Percentiles rank a stretch among this genome's conserved stretches.
phyloP scores from a whole-genome alignment of 805 yeast genomes.

The Wickerhamomyces bovis region DNA sequence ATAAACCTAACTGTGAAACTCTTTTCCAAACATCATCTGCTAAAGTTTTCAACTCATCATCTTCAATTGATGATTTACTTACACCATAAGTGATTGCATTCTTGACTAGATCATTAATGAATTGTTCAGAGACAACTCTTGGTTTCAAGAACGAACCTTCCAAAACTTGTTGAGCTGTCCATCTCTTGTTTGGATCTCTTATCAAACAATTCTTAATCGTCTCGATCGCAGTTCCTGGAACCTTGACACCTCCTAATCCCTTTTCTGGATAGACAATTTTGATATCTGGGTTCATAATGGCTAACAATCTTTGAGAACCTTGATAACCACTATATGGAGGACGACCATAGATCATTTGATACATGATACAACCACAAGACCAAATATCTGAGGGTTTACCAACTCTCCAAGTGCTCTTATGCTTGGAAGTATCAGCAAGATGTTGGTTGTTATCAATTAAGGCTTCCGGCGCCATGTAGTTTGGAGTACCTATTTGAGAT shows the following conservation, averaged over 20 bases:
- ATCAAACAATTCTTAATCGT: constrained; percentile 66
- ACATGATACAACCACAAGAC: constrained; percentile 96
- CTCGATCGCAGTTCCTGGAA: constrained; percentile 64
- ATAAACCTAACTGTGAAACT: constrained; percentile 22
- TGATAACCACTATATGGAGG: constrained; percentile 83
- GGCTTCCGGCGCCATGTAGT: constrained; percentile 98
- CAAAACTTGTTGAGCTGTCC: constrained; percentile 58
- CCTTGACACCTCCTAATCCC: constrained; percentile 55
- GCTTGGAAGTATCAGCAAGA: constrained; percentile 13
- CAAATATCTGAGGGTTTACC: constrained; percentile 96
- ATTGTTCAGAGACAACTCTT: constrained; percentile 57
- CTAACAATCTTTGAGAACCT: constrained; percentile 72
- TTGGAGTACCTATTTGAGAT: constrained; percentile 91
- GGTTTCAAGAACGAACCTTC: constrained; percentile 68
- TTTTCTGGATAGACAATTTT: constrained; percentile 58
- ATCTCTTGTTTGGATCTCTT: constrained; percentile 63
- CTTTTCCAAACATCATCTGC: constrained; percentile 57
- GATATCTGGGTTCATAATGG: constrained; percentile 81
- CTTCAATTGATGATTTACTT: constrained; percentile 36
- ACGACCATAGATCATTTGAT: constrained; percentile 90
- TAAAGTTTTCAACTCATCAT: constrained; percentile 39
- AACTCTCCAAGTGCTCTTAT: constrained; percentile 52
- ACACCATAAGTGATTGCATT: constrained; percentile 75
- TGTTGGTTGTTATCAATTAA: constrained; percentile 50
- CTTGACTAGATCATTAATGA: constrained; percentile 63